These are phyloP conservation scores for Verticillium klebahnii DNA, from an alignment of 2,329 filamentous ascomycete genomes.

Conservation along the genomic window DNA sequence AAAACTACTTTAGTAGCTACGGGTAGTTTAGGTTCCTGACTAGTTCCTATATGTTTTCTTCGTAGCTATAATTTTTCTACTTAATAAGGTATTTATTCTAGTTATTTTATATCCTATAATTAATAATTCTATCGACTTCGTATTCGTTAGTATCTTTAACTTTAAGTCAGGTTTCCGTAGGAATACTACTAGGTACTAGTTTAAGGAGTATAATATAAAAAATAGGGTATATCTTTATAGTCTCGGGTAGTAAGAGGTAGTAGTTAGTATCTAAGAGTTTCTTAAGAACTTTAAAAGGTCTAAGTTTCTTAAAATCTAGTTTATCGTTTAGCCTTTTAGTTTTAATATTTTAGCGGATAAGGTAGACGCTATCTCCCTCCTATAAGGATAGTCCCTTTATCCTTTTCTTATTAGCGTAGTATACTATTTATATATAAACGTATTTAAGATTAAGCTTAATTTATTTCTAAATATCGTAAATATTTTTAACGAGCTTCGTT, in stretches of 20 bases:
- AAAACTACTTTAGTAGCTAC: background rate
- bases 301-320: background rate
- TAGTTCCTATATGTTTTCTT: slow-evolving; percentile 1
- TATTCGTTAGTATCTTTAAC: background rate
- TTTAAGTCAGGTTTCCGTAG: background rate
- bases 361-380: background rate
- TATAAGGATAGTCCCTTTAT: background rate
- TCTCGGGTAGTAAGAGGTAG: slow-evolving; percentile 2
- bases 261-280: background rate
- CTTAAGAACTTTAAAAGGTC: background rate
- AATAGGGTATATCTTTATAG: slow-evolving; percentile 1
- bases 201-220: slow-evolving; percentile 1
- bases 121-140: background rate
- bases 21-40: background rate
- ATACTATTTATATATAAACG: background rate
- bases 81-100: background rate
- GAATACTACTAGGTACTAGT: background rate
- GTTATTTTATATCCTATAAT: too few species aligned
- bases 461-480: too few species aligned
- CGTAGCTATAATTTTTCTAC: background rate
- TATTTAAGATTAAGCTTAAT: too few species aligned
- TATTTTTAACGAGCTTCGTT: too few species aligned
- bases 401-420: background rate
- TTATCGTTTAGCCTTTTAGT: background rate
- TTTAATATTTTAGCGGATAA: slow-evolving; percentile 2